Conservation (phyloP, 1,139 yeast species). For the Geotrichum bryndzae region DNA sequence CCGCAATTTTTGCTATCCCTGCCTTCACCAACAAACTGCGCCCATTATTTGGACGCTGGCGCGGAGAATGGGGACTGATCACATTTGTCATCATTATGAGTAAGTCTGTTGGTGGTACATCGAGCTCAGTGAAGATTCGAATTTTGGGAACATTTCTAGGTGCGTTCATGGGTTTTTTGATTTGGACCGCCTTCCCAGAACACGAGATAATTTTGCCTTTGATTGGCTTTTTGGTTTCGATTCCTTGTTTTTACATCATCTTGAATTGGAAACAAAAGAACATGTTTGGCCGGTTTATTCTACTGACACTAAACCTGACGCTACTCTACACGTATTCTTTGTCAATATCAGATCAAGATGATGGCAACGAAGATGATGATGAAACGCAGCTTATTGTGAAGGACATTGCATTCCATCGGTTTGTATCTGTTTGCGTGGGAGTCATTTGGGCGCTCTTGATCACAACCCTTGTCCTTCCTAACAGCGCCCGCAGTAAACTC, state of each 20-base stretch:
- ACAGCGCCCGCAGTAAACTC: conserved; percentile 64
- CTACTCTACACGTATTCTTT: conserved; percentile 71
- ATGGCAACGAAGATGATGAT: conserved; percentile 60
- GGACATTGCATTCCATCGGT: conserved; percentile 78
- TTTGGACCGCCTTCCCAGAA: conserved; percentile 57
- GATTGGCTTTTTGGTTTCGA: conserved; percentile 54
- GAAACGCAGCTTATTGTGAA: conserved; percentile 61
- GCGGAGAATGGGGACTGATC: conserved; percentile 81
- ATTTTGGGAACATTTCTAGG: conserved; percentile 72
- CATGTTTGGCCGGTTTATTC: conserved; percentile 51
- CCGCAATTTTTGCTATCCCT: conserved; percentile 56
- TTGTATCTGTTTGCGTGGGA: conserved; percentile 66
- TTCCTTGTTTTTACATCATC: conserved; percentile 64
- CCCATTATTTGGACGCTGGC: conserved; percentile 53
- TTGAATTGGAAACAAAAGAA: conserved; percentile 54
- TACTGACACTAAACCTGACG: conserved; percentile 72
- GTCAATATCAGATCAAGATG: conserved; percentile 52
- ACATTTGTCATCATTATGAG: conserved; percentile 81
- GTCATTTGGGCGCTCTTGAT: conserved; percentile 70
- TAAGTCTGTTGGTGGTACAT: conserved; percentile 80
- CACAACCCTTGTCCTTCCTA: conserved; percentile 57
- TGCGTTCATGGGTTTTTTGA: conserved; percentile 51
- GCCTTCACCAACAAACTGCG: conserved; percentile 60
- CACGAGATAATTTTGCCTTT: conserved; percentile 50
- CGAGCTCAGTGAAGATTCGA: conserved; percentile 72